These are phyloP conservation scores for Lentinula boryana DNA, from an alignment of 768 basidiomycete genomes.

Conservation along the genomic window DNA sequence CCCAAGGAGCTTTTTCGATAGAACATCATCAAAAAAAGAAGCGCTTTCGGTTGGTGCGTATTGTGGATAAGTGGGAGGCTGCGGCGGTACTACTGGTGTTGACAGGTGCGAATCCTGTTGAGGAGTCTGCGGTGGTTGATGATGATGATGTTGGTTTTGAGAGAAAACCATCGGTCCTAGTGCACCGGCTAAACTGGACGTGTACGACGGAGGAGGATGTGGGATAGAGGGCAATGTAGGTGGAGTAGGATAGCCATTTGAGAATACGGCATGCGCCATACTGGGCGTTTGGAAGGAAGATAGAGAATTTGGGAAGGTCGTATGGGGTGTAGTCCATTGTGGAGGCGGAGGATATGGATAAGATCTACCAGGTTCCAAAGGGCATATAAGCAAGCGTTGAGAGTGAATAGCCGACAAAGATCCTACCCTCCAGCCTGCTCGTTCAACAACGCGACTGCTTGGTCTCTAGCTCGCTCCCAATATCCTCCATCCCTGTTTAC, in stretches of 20 bases:
- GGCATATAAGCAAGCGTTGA: slow-evolving; percentile 11
- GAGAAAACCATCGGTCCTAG: slow-evolving; percentile 42
- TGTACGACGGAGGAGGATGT: slow-evolving; percentile 58
- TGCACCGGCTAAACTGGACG: slow-evolving; percentile 50
- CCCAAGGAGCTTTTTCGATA: slow-evolving; percentile 38
- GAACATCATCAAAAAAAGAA: slow-evolving; percentile 61
- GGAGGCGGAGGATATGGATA: slow-evolving; percentile 38
- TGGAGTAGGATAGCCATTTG: slow-evolving; percentile 64
- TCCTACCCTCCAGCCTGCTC: slow-evolving; percentile 47
- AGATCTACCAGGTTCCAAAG: slow-evolving; percentile 20
- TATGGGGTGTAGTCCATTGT: slow-evolving; percentile 25
- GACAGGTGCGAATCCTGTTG: slow-evolving; percentile 7
- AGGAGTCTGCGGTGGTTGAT: not conserved
- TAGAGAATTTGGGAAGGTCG: not conserved
- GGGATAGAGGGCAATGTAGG: slow-evolving; percentile 65
- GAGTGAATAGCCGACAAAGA: slow-evolving; percentile 3
- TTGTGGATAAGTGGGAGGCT: slow-evolving; percentile 12
- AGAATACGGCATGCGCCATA: slow-evolving; percentile 60
- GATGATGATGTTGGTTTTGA: slow-evolving; percentile 9
- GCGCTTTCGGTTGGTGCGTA: slow-evolving; percentile 50
- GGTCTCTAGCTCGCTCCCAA: slow-evolving; percentile 60
- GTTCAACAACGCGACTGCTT: slow-evolving; percentile 54
- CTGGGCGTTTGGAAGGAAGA: slow-evolving; percentile 49
- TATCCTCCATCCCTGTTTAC: slow-evolving; percentile 38
- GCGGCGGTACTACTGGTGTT: slow-evolving; percentile 7